These are phyloP conservation scores for Dunaliella sp. DNA, from an alignment of 139 green algal species.

Conservation along the genomic window DNA sequence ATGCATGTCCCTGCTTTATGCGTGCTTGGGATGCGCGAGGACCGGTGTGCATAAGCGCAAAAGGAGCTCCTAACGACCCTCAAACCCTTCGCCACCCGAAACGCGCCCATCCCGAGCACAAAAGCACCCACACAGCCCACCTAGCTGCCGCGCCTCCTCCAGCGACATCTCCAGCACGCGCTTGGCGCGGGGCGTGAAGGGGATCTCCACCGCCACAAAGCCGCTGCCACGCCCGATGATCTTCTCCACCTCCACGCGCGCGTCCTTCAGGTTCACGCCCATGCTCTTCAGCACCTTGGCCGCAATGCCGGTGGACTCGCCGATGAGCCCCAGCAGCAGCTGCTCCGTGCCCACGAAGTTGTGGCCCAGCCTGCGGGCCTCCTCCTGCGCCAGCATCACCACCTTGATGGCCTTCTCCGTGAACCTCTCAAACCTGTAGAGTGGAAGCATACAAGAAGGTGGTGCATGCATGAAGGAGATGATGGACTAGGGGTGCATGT, in stretches of 20 bases:
- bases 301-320: slow-evolving; percentile 97
- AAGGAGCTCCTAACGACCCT: no score
- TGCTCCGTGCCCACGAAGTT: slow-evolving; percentile 99
- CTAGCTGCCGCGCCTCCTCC: slow-evolving; percentile 96
- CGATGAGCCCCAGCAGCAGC: slow-evolving; percentile 98
- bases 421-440: slow-evolving; percentile 90
- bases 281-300: slow-evolving; percentile 99
- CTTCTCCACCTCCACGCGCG: slow-evolving; percentile 97
- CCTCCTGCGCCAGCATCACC: slow-evolving; percentile 99
- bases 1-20: no score
- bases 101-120: not conserved
- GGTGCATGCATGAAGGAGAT: not conserved
- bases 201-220: slow-evolving; percentile 99
- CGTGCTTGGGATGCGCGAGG: no score
- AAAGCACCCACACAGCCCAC: slow-evolving; percentile 76
- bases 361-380: slow-evolving; percentile 91
- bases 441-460: not conserved
- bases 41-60: no score
- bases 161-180: slow-evolving; percentile 97
- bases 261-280: slow-evolving; percentile 98
- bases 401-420: slow-evolving; percentile 93
- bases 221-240: slow-evolving; percentile 96
- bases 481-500: not conserved
- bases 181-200: slow-evolving; percentile 98
- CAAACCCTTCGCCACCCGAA: no score